Conservation (phyloP, 495 filamentous ascomycete species). For the Schizothecium vesticola region DNA sequence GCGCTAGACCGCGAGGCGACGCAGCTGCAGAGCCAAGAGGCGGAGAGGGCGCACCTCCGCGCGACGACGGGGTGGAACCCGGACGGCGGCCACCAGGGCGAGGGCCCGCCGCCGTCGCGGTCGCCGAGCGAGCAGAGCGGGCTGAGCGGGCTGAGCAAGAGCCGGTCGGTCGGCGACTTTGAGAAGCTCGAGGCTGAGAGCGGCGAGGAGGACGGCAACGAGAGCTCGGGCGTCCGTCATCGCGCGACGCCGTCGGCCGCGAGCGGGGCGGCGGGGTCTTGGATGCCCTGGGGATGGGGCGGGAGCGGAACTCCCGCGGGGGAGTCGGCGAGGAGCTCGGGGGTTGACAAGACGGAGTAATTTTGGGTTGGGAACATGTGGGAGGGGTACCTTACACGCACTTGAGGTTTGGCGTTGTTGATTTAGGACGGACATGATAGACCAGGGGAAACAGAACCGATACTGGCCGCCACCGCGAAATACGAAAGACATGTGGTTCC, state of each 20-base stretch:
- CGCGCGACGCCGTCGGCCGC: slow-evolving; percentile 9
- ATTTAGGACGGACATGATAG: background rate
- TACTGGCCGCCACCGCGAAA: background rate
- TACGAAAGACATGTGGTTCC: background rate
- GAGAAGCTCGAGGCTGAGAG: slow-evolving; percentile 76
- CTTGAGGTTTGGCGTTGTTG: slow-evolving; percentile 1
- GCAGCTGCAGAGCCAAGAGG: slow-evolving; percentile 32
- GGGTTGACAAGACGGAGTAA: slow-evolving; percentile 23
- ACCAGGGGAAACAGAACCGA: background rate
- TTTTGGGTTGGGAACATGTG: background rate
- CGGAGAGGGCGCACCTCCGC: slow-evolving; percentile 14
- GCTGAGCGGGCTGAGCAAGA: slow-evolving; percentile 59
- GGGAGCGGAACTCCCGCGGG: slow-evolving; percentile 1
- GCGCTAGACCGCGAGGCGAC: slow-evolving; percentile 70
- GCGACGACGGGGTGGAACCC: slow-evolving; percentile 6
- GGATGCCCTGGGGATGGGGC: slow-evolving; percentile 60
- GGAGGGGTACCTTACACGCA: background rate
- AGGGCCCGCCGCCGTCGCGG: slow-evolving; percentile 21
- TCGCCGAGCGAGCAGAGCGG: slow-evolving; percentile 37
- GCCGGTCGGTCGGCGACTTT: slow-evolving; percentile 71
- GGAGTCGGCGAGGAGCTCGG: slow-evolving; percentile 22
- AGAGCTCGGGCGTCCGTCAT: slow-evolving; percentile 8
- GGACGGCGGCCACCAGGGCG: slow-evolving; percentile 27
- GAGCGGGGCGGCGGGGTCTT: slow-evolving; percentile 34
- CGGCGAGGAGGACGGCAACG: slow-evolving; percentile 41